Evolutionary conservation across 177 flowering plant species (phyloP).

Genomic region (Vitis hybrid): DNA sequence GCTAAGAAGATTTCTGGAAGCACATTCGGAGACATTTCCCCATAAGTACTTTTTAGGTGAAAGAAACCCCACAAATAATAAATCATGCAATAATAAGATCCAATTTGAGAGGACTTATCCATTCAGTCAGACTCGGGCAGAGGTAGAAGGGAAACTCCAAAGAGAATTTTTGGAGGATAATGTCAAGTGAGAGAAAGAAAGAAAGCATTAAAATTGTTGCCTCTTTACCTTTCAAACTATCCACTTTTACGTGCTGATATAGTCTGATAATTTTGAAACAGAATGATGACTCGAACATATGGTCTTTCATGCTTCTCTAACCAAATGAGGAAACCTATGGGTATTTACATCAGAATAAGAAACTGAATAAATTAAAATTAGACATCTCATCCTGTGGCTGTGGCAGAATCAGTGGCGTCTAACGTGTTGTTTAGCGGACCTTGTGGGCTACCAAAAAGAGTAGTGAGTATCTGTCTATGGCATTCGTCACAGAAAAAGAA

Average conservation of each 20-base stretch:
- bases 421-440: conserved; percentile 43
- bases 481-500: conserved; percentile 85
- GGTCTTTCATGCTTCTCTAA: conserved; percentile 19
- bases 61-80: no score
- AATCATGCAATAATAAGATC: no score
- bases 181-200: neutral
- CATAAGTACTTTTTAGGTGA: no score
- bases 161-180: neutral
- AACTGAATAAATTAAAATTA: neutral
- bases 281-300: conserved; percentile 1
- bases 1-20: no score
- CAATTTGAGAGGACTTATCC: no score
- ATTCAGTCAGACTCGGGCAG: neutral
- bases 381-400: conserved; percentile 14
- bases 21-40: no score
- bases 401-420: conserved; percentile 4
- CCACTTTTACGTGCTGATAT: neutral
- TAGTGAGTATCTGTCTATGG: conserved; percentile 65
- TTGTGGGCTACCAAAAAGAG: conserved; percentile 71
- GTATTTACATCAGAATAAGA: conserved; percentile 27
- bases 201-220: neutral
- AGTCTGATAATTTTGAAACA: neutral
- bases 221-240: neutral
- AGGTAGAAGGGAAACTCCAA: neutral
- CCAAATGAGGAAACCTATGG: conserved; percentile 22